phyloP scores from a whole-genome alignment of 202 grass and related monocot species.

The Musa balbisiana region DNA sequence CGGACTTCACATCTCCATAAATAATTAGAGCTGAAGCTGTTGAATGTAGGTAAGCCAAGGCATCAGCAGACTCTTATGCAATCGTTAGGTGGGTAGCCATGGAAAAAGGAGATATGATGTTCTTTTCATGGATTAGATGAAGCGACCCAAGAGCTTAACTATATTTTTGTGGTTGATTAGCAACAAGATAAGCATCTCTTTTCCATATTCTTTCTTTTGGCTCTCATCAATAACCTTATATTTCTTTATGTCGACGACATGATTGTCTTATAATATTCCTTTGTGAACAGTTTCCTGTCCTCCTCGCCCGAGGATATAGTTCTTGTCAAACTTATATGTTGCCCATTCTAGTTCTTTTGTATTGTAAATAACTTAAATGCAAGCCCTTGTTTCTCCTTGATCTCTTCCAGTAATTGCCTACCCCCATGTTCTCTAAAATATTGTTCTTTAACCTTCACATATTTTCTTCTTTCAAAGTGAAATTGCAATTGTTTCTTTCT shows the following conservation, averaged over 20 bases:
- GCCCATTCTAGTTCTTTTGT: not conserved
- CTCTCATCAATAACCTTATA: constrained; percentile 51
- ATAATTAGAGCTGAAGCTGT: not conserved
- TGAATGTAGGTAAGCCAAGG: constrained; percentile 2
- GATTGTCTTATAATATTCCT: constrained; percentile 44
- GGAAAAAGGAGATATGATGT: not conserved
- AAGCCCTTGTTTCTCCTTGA: not conserved
- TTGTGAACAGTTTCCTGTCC: constrained; percentile 45
- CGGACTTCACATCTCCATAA: constrained; percentile 9
- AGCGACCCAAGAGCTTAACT: constrained; percentile 71
- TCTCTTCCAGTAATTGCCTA: not conserved
- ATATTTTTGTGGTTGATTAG: constrained; percentile 81
- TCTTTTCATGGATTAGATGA: constrained; percentile 27
- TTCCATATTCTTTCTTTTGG: constrained; percentile 45
- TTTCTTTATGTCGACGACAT: constrained; percentile 51
- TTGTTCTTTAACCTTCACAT: not conserved
- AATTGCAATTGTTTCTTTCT: not conserved
- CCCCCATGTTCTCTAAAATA: not conserved
- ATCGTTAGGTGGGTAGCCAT: not conserved
- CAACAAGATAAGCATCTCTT: constrained; percentile 55
- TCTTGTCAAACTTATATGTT: not conserved
- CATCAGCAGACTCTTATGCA: too few species aligned
- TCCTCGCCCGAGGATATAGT: not conserved
- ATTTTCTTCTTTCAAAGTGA: not conserved
- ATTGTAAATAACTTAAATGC: constrained; percentile 6